Evolutionary conservation across 768 basidiomycete species (phyloP).

Genomic region (Antrodiella citrinella): DNA sequence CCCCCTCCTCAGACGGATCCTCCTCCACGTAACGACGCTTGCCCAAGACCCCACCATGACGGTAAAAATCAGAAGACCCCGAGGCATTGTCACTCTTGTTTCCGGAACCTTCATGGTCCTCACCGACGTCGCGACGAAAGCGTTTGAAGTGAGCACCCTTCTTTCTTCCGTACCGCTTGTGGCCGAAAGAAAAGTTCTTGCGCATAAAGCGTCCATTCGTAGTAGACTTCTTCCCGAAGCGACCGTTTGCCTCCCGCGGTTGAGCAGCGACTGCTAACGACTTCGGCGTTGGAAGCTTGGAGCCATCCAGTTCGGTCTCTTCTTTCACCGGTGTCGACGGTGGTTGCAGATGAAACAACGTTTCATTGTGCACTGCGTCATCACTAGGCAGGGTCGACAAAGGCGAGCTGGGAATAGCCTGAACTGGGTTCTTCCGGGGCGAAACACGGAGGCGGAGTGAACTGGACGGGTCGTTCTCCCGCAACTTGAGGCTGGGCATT

Average conservation of each 20-base stretch:
- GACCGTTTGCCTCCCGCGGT: constrained; percentile 55
- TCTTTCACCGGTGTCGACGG: constrained; percentile 4
- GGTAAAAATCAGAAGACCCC: too few relatives aligned
- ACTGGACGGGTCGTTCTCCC: constrained; percentile 19
- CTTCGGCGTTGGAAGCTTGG: constrained; percentile 27
- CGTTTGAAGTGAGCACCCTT: constrained; percentile 3
- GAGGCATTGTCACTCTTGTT: constrained; percentile 3
- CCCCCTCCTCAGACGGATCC: too few relatives aligned
- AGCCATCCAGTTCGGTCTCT: too few relatives aligned
- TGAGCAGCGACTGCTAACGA: constrained; percentile 41
- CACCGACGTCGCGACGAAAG: constrained; percentile 4
- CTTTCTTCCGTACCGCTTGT: constrained; percentile 8
- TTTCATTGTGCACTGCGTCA: constrained; percentile 7
- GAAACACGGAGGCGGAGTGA: constrained; percentile 11
- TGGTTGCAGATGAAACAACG: constrained; percentile 1
- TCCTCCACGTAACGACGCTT: constrained; percentile 6
- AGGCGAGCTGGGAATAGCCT: background rate
- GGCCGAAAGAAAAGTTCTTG: constrained; percentile 22
- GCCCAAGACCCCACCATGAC: too few relatives aligned
- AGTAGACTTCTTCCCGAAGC: constrained; percentile 56
- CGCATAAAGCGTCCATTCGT: constrained; percentile 37
- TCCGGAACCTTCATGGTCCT: constrained; percentile 9
- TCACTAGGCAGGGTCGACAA: background rate
- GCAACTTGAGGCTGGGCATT: constrained; percentile 24
- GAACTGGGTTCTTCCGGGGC: constrained; percentile 2